phyloP scores from a whole-genome alignment of 768 basidiomycete genomes.

The Tephrocybe sp. region DNA sequence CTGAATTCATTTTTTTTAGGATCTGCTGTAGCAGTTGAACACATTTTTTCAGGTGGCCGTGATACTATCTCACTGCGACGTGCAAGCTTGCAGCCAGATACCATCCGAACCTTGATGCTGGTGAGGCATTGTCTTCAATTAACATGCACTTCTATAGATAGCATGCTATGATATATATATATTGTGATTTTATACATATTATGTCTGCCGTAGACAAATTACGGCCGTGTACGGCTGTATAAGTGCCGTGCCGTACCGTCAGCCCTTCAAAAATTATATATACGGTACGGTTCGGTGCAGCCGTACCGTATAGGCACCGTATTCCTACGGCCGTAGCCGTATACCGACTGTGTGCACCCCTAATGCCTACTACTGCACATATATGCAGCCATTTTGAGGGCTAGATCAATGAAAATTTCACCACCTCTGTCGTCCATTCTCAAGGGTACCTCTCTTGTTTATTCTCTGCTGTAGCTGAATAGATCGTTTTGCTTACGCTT shows the following conservation, averaged over 20 bases:
- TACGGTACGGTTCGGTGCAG: neutral
- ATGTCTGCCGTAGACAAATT: neutral
- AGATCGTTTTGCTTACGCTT: no score
- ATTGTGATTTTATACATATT: neutral
- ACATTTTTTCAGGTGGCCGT: constrained; percentile 3
- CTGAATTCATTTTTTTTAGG: neutral
- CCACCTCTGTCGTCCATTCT: no score
- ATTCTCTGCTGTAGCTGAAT: no score
- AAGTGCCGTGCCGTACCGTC: neutral
- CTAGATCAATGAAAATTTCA: no score
- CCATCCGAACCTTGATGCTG: neutral
- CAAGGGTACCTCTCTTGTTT: no score
- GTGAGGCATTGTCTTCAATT: neutral
- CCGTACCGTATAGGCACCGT: neutral
- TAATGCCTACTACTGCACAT: no score
- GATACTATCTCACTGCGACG: constrained; percentile 8
- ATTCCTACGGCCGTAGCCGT: neutral
- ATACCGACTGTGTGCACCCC: neutral
- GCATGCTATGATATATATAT: neutral
- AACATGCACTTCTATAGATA: neutral
- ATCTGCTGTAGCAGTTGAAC: constrained; percentile 5
- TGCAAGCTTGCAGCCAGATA: constrained; percentile 6
- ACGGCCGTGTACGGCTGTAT: neutral
- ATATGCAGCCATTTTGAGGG: no score
- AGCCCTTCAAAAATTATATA: neutral